Evolutionary conservation across 352 stramenopile genomes (phyloP).

Genomic region (Halophytophthora polymorphica): DNA sequence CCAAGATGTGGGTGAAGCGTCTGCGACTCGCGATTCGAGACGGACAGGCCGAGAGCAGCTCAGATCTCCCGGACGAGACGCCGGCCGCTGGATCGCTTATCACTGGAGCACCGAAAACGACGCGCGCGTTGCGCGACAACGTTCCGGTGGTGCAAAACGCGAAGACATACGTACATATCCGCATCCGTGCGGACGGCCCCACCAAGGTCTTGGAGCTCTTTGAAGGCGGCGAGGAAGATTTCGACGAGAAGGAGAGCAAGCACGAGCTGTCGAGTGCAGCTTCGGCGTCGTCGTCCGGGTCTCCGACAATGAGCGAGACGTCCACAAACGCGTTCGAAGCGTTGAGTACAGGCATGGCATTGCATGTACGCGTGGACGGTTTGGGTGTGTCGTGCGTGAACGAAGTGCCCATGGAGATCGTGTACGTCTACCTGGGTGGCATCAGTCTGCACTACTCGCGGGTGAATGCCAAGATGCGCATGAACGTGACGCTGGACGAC

Average conservation of each 20-base stretch:
- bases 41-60: conserved; percentile 7
- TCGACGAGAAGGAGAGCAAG: conserved; percentile 78
- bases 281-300: conserved; percentile 63
- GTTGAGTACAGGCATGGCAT: conserved; percentile 56
- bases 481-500: conserved; percentile 83
- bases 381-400: conserved; percentile 88
- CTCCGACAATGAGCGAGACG: conserved; percentile 67
- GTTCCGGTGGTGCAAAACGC: conserved; percentile 59
- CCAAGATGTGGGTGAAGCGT: conserved; percentile 63
- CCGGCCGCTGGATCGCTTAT: conserved; percentile 18
- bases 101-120: conserved; percentile 23
- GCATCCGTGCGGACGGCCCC: conserved; percentile 81
- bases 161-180: conserved; percentile 86
- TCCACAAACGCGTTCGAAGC: conserved; percentile 72
- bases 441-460: conserved; percentile 78
- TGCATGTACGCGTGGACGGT: conserved; percentile 72
- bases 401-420: conserved; percentile 78
- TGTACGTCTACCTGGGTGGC: conserved; percentile 84
- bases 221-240: conserved; percentile 86
- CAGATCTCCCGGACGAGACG: conserved; percentile 30
- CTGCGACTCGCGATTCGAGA: conserved; percentile 62
- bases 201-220: conserved; percentile 91
- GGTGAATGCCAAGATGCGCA: conserved; percentile 78
- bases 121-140: conserved; percentile 32
- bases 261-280: conserved; percentile 66